A percentile compares a stretch with the other conserved stretches of the same genome.
phyloP scores from a whole-genome alignment of 2,329 filamentous ascomycete species.

The Aspergillus brasiliensis region DNA sequence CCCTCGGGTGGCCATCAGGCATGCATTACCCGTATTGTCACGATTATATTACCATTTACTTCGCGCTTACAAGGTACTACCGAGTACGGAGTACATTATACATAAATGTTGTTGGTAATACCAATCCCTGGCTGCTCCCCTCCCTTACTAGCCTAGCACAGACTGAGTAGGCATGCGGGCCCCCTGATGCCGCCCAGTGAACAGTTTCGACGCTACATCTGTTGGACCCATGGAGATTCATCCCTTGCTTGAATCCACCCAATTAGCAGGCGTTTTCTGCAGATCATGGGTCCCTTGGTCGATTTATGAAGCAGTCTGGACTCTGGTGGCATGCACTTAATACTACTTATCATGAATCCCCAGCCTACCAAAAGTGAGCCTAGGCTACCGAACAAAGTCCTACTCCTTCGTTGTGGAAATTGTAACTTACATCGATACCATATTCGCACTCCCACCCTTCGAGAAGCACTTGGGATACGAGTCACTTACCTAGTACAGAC shows the following conservation, averaged over 20 bases:
- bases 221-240: not conserved
- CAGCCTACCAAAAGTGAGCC: not conserved
- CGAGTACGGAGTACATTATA: not conserved
- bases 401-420: not conserved
- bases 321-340: not conserved
- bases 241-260: constrained; percentile 5
- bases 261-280: constrained; percentile 15
- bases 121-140: constrained; percentile 3
- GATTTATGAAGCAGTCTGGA: constrained; percentile 12
- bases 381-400: not conserved
- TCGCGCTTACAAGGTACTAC: not conserved
- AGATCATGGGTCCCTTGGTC: constrained; percentile 18
- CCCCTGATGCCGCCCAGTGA: not conserved
- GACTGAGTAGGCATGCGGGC: not conserved
- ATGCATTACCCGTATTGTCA: constrained; percentile 16
- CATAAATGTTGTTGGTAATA: not conserved
- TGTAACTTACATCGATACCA: not conserved
- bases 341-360: not conserved
- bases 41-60: constrained; percentile 21
- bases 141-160: constrained; percentile 14
- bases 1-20: no score
- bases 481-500: no score
- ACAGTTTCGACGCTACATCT: not conserved
- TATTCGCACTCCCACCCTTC: not conserved
- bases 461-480: not conserved